phyloP scores from a whole-genome alignment of 148 eudicot genomes.

The Cornus kousa region DNA sequence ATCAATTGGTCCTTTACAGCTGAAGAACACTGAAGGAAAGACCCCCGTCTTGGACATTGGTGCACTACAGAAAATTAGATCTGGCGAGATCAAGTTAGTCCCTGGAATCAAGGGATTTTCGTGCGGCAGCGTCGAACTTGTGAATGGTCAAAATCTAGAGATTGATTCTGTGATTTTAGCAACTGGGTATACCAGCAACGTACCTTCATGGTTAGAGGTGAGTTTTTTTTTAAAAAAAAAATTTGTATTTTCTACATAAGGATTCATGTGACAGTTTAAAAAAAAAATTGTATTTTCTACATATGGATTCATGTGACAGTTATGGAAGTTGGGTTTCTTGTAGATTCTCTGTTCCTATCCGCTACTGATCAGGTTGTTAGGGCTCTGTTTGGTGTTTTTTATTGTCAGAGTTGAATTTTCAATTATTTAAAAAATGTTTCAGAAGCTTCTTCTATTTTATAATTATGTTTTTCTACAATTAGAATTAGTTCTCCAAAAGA shows the following conservation, averaged over 20 bases:
- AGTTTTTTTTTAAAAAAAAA: constrained; percentile 13
- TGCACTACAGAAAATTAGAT: constrained; percentile 56
- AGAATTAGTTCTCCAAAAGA: constrained; percentile 15
- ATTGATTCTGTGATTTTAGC: constrained; percentile 79
- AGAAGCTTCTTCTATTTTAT: constrained; percentile 2
- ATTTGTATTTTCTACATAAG: constrained; percentile 13
- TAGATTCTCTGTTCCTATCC: constrained; percentile 33
- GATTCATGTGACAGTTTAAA: constrained; percentile 58
- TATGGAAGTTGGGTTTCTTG: constrained; percentile 39
- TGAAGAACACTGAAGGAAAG: constrained; percentile 72
- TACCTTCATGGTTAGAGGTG: constrained; percentile 87
- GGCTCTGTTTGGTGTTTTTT: constrained; percentile 38
- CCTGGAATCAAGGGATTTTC: constrained; percentile 80
- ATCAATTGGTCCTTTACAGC: constrained; percentile 65
- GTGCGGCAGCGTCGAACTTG: constrained; percentile 51
- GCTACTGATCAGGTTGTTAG: constrained; percentile 35
- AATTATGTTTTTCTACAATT: background rate
- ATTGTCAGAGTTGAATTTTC: constrained; percentile 11
- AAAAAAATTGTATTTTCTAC: constrained; percentile 1
- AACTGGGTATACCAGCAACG: constrained; percentile 86
- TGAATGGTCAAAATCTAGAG: constrained; percentile 48
- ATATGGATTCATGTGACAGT: constrained; percentile 50
- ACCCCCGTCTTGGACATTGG: constrained; percentile 89
- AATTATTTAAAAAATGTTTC: background rate
- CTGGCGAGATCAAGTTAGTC: constrained; percentile 66